Conservation (phyloP, 768 basidiomycete species). For the Boletales sp. region DNA sequence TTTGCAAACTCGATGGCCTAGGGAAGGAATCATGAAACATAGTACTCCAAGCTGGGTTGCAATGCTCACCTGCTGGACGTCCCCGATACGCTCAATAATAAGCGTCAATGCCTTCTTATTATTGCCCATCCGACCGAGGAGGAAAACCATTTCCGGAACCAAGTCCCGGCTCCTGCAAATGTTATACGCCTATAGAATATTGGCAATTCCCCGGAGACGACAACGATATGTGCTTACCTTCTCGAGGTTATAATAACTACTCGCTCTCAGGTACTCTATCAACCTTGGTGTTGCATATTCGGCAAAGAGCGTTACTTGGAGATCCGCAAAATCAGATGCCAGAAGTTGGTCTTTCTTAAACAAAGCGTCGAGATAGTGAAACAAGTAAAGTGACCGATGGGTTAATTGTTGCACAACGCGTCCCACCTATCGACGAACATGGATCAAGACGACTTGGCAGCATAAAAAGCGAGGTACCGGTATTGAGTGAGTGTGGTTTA, state of each 20-base stretch:
- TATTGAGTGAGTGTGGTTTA: conserved; percentile 94
- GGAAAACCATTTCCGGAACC: conserved; percentile 96
- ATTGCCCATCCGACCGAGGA: conserved; percentile 96
- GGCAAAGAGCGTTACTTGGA: conserved; percentile 89
- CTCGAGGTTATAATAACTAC: conserved; percentile 89
- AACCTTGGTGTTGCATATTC: conserved; percentile 76
- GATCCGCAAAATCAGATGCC: conserved; percentile 77
- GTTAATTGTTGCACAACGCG: conserved; percentile 87
- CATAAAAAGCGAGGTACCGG: conserved; percentile 53
- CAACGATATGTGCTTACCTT: conserved; percentile 40
- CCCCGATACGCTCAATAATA: conserved; percentile 92
- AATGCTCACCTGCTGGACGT: conserved; percentile 74
- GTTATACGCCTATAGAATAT: conserved; percentile 63
- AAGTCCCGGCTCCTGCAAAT: conserved; percentile 83
- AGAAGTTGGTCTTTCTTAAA: conserved; percentile 83
- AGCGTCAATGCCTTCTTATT: conserved; percentile 92
- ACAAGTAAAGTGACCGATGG: conserved; percentile 74
- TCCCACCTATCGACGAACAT: conserved; percentile 51
- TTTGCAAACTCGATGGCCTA: conserved; percentile 98
- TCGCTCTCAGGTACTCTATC: conserved; percentile 89
- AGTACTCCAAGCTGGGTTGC: neutral
- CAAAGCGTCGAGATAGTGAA: conserved; percentile 89
- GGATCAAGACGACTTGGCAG: neutral
- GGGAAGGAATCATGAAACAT: neutral
- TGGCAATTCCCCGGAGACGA: neutral